These are phyloP conservation scores for Blastobotrys attinorum DNA, from an alignment of 805 yeast genomes.

Conservation along the genomic window DNA sequence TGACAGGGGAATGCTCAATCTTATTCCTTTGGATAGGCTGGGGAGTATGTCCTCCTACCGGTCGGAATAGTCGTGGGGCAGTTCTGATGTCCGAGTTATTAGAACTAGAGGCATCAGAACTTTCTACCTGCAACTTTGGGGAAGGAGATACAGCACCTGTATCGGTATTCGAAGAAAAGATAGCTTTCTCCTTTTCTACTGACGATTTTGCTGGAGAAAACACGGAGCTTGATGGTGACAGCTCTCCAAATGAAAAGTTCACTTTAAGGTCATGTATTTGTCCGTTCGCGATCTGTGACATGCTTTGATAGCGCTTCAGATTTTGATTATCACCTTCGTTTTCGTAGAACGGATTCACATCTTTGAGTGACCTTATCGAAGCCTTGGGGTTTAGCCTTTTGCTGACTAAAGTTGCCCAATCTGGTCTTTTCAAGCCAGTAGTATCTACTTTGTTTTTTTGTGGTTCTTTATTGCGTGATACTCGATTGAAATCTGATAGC, in stretches of 20 bases:
- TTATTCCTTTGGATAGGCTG: no score
- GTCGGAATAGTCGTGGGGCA: no score
- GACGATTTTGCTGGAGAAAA: no score
- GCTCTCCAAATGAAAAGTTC: conserved; percentile 11
- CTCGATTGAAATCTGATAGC: not conserved
- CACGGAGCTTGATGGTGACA: no score
- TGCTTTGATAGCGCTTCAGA: conserved; percentile 4
- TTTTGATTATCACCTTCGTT: not conserved
- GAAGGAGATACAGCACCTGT: no score
- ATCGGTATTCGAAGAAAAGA: no score
- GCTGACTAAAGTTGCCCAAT: not conserved
- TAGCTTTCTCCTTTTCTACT: no score
- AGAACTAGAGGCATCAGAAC: no score
- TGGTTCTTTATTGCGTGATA: not conserved
- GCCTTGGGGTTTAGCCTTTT: not conserved
- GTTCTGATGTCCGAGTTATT: no score
- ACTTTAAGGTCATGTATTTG: conserved; percentile 4
- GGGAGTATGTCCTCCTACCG: no score
- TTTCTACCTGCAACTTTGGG: no score
- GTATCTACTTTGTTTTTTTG: not conserved
- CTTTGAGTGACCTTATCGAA: not conserved
- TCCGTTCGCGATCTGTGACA: conserved; percentile 4
- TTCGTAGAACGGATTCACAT: conserved; percentile 4
- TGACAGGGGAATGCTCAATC: no score
- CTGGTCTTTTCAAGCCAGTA: not conserved